A percentile compares a stretch with the other conserved stretches of the same genome.
These are phyloP conservation scores for Yamadazyma pseudoaaseri DNA, from an alignment of 1,139 yeast genomes.

Conservation along the genomic window DNA sequence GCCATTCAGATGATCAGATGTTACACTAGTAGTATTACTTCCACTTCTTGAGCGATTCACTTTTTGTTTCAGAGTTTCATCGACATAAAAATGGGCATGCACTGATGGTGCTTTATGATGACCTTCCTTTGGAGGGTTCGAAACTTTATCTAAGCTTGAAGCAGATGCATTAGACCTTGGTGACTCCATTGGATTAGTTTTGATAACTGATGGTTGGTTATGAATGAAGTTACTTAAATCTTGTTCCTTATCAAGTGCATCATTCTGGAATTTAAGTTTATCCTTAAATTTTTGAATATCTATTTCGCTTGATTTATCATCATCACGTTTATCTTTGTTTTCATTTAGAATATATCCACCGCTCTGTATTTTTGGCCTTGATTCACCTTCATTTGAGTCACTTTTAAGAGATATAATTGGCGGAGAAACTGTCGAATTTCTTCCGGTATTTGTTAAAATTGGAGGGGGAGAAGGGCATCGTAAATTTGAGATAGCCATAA, in stretches of 20 bases:
- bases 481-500: constrained; percentile 54
- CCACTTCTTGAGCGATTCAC: constrained; percentile 40
- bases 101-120: constrained; percentile 62
- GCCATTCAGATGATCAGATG: constrained; percentile 10
- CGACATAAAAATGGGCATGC: constrained; percentile 80
- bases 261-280: constrained; percentile 9
- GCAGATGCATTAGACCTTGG: constrained; percentile 19
- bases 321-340: too few species aligned
- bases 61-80: constrained; percentile 63
- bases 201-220: constrained; percentile 6
- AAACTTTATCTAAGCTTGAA: constrained; percentile 26
- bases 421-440: constrained; percentile 17
- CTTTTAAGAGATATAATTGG: constrained; percentile 7
- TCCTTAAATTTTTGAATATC: constrained; percentile 9
- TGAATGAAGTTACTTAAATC: constrained; percentile 11
- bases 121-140: constrained; percentile 30
- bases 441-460: constrained; percentile 41
- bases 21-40: constrained; percentile 22
- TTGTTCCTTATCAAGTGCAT: constrained; percentile 10
- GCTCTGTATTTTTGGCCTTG: constrained; percentile 45
- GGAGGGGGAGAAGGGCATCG: constrained; percentile 74
- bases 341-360: constrained; percentile 50
- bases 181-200: constrained; percentile 8
- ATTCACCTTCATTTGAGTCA: constrained; percentile 3
- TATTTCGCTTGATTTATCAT: constrained; percentile 6